Conservation (phyloP, 73 alveolate genomes). For the Durusdinium trenchii region DNA sequence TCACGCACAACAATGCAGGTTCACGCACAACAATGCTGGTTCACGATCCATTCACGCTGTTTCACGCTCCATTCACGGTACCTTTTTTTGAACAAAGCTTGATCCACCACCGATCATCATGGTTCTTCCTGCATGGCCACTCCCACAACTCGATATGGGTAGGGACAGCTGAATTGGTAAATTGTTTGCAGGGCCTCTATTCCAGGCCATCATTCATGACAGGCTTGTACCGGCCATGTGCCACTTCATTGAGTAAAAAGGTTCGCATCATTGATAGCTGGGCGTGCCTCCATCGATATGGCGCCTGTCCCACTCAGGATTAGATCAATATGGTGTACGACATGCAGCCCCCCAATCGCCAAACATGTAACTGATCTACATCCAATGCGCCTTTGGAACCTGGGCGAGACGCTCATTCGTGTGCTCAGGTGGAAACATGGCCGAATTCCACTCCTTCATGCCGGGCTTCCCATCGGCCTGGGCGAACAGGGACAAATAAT, state of each 20-base stretch:
- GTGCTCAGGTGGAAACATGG: too few species aligned
- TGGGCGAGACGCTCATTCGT: too few species aligned
- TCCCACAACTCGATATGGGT: background rate
- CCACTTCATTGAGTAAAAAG: background rate
- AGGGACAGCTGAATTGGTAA: background rate
- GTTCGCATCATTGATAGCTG: background rate
- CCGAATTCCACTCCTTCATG: too few species aligned
- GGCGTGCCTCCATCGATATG: background rate
- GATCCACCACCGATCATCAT: background rate
- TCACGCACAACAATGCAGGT: slow-evolving; percentile 33
- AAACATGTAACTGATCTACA: too few species aligned
- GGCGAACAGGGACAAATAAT: too few species aligned
- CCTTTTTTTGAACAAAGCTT: too few species aligned
- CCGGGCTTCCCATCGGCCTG: too few species aligned
- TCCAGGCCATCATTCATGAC: background rate
- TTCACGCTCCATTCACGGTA: slow-evolving; percentile 50
- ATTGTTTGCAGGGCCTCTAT: background rate
- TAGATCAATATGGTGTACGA: background rate
- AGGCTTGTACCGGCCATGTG: background rate
- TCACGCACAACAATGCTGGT: slow-evolving; percentile 29
- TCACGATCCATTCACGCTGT: slow-evolving; percentile 29
- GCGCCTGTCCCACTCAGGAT: background rate
- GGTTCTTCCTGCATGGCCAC: background rate
- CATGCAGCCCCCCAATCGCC: too few species aligned
- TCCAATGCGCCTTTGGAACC: too few species aligned